These are phyloP conservation scores for Triticum turgidum DNA, from an alignment of 176 grass and related monocot species.

Conservation along the genomic window DNA sequence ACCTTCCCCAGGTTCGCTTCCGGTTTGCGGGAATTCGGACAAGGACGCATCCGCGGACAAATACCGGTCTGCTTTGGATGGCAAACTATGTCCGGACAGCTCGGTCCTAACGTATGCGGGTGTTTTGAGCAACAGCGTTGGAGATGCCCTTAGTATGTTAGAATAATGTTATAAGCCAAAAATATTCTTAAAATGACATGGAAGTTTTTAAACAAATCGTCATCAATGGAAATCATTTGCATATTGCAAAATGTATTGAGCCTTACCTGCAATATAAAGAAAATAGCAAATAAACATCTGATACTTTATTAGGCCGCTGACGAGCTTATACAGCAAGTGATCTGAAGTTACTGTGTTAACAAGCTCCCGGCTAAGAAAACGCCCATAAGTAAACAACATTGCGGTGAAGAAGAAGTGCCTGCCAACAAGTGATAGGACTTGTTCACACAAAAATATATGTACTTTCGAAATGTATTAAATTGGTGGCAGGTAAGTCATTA, in stretches of 20 bases:
- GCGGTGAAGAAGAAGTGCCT: conserved; percentile 99
- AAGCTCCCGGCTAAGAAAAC: conserved; percentile 94
- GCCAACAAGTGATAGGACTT: conserved; percentile 29
- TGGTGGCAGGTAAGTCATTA: not conserved
- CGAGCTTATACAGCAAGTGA: conserved; percentile 82
- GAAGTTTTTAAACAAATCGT: conserved; percentile 8
- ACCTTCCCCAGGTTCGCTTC: too few relatives aligned
- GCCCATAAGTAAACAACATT: conserved; percentile 95
- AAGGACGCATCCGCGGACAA: too few relatives aligned
- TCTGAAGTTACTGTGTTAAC: conserved; percentile 93
- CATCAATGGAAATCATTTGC: conserved; percentile 13
- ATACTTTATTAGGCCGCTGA: conserved; percentile 91
- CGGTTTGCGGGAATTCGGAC: too few relatives aligned
- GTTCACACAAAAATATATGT: not conserved
- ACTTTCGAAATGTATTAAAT: not conserved
- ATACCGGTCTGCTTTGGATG: too few relatives aligned
- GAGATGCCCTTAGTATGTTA: not conserved
- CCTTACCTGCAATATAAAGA: conserved; percentile 95
- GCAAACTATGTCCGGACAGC: too few relatives aligned
- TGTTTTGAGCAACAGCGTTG: too few relatives aligned
- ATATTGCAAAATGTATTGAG: conserved; percentile 27
- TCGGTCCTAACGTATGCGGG: too few relatives aligned
- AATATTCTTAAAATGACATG: conserved; percentile 12
- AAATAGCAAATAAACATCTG: conserved; percentile 99
- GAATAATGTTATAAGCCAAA: not conserved